Percentiles rank a stretch among this genome's conserved stretches.
Conservation (phyloP, 495 filamentous ascomycete species). For the Apodospora peruviana region DNA sequence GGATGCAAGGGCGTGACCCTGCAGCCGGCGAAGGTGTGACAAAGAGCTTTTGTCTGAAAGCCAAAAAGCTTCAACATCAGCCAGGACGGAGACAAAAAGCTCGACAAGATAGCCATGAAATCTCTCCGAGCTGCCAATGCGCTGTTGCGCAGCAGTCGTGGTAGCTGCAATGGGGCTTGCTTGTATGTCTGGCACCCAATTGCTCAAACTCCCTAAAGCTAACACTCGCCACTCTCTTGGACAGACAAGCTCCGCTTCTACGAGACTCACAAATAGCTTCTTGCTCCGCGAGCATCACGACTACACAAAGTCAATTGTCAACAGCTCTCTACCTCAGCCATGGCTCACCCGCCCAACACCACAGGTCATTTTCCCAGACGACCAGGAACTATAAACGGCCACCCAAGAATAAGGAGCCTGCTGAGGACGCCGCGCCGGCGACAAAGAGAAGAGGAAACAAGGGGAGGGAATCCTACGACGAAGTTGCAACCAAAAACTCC, state of each 20-base stretch:
- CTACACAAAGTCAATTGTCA: slow-evolving; percentile 1
- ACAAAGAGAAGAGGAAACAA: not conserved
- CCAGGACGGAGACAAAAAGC: too few species aligned
- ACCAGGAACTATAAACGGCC: not conserved
- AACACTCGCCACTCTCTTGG: not conserved
- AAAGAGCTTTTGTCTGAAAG: too few species aligned
- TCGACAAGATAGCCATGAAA: too few species aligned
- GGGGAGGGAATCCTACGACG: too few species aligned
- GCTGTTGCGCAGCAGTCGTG: slow-evolving; percentile 13
- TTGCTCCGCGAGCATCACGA: not conserved
- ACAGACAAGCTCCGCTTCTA: not conserved
- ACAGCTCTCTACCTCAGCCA: not conserved
- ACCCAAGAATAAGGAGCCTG: not conserved
- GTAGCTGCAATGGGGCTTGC: slow-evolving; percentile 4
- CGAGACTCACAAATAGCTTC: not conserved
- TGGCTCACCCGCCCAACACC: too few species aligned
- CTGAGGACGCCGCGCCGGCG: not conserved
- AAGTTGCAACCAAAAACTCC: not conserved
- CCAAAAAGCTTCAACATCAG: too few species aligned
- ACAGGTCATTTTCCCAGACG: not conserved
- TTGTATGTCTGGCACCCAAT: slow-evolving; percentile 3
- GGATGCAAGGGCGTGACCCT: too few species aligned
- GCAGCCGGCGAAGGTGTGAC: too few species aligned
- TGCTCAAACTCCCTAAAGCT: not conserved
- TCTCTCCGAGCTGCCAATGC: slow-evolving; percentile 14